Evolutionary conservation across 1,284 basidiomycete genomes (phyloP), one percentile per base, ranked within the genome.

Genomic region (Flammula alnicola): DNA sequence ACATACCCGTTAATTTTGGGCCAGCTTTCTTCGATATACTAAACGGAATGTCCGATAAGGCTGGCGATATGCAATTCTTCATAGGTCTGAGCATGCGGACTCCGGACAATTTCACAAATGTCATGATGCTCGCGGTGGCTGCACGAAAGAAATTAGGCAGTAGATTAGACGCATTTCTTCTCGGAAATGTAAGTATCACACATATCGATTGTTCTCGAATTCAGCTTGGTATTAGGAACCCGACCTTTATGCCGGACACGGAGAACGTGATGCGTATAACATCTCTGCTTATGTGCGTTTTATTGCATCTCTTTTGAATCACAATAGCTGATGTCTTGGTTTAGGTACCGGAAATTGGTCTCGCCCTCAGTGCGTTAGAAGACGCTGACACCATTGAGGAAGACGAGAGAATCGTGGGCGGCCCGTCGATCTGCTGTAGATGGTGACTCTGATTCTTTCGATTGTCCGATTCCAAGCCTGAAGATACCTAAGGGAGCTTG

Each of bases 1-100:
- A 71, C 46, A 62, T 71, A n/a, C 69, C 68, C 5, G 66, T 66
- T 23, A 56, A 67, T 39, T 72, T 70, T 41, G 68, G 71, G 5
- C 70, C 70, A 3, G 51, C 60, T 3, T 51, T 73, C 31, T 71
- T 71, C 41, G 63, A 70, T 37, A 66, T 73, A 19, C 55, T 73
- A 59, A 71, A 71, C 31, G 60, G 52, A 10, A 68, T 73, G 67
- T 57, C 58, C 16, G 63, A 71, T 36, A 60, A 58, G 16, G 68
- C 68, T 10, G 70, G 70, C 4, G 47, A 52, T n/a, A 69, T 72
- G 66, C 56, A 68, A 51, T 71, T 70, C 44, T 62, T 65, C 35
- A 60, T 72, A n/a, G 63, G 65, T 1, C 39, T 70, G 19, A 67
- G 66, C 50, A 71, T 72, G 67, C 59, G 61, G 17, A 50, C 61